These are phyloP conservation scores for Leucosporidium yakuticum DNA, from an alignment of 768 basidiomycete species.

Conservation along the genomic window DNA sequence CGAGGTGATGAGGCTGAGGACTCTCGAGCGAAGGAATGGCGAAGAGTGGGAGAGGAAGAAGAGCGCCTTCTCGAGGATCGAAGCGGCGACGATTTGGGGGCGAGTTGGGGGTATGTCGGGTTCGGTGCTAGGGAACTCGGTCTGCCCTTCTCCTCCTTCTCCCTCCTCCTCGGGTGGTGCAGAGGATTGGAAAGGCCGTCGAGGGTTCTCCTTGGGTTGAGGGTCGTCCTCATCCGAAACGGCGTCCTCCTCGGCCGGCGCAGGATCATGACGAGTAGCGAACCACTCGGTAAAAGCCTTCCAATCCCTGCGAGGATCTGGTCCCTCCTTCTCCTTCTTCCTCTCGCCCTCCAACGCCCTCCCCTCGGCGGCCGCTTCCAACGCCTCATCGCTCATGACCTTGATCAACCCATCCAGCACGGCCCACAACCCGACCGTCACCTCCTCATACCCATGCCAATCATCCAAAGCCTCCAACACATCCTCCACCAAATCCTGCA, in stretches of 20 bases:
- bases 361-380: slow-evolving; percentile 10
- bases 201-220: slow-evolving; percentile 46
- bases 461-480: slow-evolving; percentile 95
- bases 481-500: slow-evolving; percentile 91
- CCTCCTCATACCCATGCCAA: slow-evolving; percentile 80
- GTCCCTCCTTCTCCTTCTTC: slow-evolving; percentile 17
- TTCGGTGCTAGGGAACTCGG: slow-evolving; percentile 42
- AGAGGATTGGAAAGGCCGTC: slow-evolving; percentile 23
- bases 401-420: slow-evolving; percentile 79
- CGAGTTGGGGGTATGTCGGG: slow-evolving; percentile 48
- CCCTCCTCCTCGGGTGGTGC: slow-evolving; percentile 39
- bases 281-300: slow-evolving; percentile 61
- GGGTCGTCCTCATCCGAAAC: slow-evolving; percentile 40
- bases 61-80: slow-evolving; percentile 78
- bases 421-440: slow-evolving; percentile 81
- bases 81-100: slow-evolving; percentile 67
- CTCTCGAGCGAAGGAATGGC: slow-evolving; percentile 73
- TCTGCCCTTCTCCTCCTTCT: slow-evolving; percentile 53
- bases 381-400: slow-evolving; percentile 49
- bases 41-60: slow-evolving; percentile 89
- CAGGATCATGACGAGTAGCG: slow-evolving; percentile 31
- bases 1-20: slow-evolving; percentile 65
- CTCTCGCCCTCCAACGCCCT: slow-evolving; percentile 37
- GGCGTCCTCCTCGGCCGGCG: slow-evolving; percentile 30
- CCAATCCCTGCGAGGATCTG: slow-evolving; percentile 37